These are phyloP conservation scores for Yamagishiella unicocca DNA, from an alignment of 139 green algal species.

Conservation along the genomic window DNA sequence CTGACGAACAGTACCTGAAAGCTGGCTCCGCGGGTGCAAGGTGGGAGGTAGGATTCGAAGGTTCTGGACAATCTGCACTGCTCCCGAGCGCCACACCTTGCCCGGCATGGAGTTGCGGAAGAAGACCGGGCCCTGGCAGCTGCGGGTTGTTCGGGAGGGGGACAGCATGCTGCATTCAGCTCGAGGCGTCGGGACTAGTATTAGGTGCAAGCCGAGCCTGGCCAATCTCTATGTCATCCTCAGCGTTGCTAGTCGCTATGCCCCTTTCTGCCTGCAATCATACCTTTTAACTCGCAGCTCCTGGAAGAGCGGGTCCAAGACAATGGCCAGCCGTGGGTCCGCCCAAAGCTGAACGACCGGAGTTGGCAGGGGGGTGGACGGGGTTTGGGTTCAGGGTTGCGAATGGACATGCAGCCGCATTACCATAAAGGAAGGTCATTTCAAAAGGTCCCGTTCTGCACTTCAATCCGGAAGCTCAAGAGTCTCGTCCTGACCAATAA, in stretches of 20 bases:
- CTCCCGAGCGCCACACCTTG: slow-evolving; percentile 54
- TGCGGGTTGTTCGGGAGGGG: slow-evolving; percentile 26
- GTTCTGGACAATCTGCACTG: slow-evolving; percentile 68
- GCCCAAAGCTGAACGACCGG: slow-evolving; percentile 40
- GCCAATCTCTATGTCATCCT: no score
- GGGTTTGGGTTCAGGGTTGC: no score
- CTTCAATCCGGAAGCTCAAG: no score
- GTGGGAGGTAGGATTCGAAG: slow-evolving; percentile 58
- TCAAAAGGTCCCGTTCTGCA: background rate
- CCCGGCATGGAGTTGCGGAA: slow-evolving; percentile 65
- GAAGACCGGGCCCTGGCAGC: slow-evolving; percentile 48
- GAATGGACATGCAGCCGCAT: background rate
- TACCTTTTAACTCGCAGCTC: slow-evolving; percentile 50
- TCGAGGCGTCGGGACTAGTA: background rate
- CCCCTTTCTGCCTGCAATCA: no score
- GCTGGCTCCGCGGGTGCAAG: slow-evolving; percentile 59
- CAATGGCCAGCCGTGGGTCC: slow-evolving; percentile 49
- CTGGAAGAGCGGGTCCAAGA: slow-evolving; percentile 47
- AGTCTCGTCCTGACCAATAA: no score
- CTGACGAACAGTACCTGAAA: slow-evolving; percentile 18
- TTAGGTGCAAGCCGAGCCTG: no score
- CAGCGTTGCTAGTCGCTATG: no score
- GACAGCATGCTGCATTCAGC: background rate
- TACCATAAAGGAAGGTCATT: no score
- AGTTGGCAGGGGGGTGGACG: no score